Conservation (phyloP, 225 moss, liverwort and hornwort genomes). For the Bryum argenteum region DNA sequence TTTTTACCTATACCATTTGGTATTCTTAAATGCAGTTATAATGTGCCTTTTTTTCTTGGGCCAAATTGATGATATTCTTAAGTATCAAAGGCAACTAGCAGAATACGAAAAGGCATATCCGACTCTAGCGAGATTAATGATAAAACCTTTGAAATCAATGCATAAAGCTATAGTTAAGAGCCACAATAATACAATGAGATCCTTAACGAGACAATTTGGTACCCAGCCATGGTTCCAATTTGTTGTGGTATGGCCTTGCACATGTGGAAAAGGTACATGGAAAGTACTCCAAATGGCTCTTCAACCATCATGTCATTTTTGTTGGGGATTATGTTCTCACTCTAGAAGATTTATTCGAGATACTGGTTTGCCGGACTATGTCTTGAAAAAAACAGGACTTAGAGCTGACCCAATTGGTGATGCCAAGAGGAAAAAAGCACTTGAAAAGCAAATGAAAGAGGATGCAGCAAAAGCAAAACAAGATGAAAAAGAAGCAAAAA, state of each 20-base stretch:
- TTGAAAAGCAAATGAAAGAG: not conserved
- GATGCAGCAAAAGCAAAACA: not conserved
- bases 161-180: not conserved
- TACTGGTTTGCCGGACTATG: rapidly evolving
- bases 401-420: slow-evolving; percentile 16
- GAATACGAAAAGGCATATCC: slow-evolving; percentile 41
- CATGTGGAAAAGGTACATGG: slow-evolving; percentile 20
- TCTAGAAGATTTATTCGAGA: not conserved
- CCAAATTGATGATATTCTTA: slow-evolving; percentile 38
- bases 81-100: slow-evolving; percentile 30
- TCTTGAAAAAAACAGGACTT: slow-evolving; percentile 20
- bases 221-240: slow-evolving; percentile 28
- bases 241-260: slow-evolving; percentile 19
- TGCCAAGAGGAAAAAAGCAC: not conserved
- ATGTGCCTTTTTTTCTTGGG: slow-evolving; percentile 40
- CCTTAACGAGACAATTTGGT: slow-evolving; percentile 14
- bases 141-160: slow-evolving; percentile 21
- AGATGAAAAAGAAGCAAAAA: not conserved
- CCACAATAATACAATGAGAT: slow-evolving; percentile 8
- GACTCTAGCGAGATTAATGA: slow-evolving; percentile 33
- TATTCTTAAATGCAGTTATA: slow-evolving; percentile 26
- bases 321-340: not conserved
- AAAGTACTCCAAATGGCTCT: slow-evolving; percentile 6
- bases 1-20: not conserved
- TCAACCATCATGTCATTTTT: slow-evolving; percentile 26